Evolutionary conservation across 306 rosid species (phyloP), one percentile per base, ranked within the genome.

Genomic region (Datisca glomerata): DNA sequence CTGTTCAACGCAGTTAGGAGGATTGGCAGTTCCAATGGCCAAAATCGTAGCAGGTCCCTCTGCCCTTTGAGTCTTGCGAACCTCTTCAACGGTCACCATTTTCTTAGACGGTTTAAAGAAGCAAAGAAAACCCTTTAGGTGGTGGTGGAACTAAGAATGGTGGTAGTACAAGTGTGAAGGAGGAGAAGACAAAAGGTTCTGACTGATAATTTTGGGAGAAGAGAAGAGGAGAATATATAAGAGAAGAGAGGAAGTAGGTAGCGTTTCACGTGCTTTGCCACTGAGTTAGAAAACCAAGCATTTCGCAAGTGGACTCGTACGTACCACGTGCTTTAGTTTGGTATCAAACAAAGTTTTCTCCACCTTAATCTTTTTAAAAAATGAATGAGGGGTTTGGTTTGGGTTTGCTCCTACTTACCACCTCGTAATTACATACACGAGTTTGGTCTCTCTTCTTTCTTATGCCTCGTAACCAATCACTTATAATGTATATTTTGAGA

Each of bases 21-120:
- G 68, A 13, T 39, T 51, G 19, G 68, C 64, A 0, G 59, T 67
- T 44, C 73, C 73, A 4, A 65, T 65, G 3, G 66, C 59, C 8
- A 67, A 11, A 5, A 67, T 12, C 6, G 55, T 54, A 41, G 64
- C 64, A 11, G 50, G 55, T n/a, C 68, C 73, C 5, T 43, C 47
- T 0, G 68, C 51, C n/a, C 51, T 16, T 8, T 49, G 67, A 12
- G 15, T 59, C 40, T 38, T 60, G 6, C 61, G 43, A 25, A 67
- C 43, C 58, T 59, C 45, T 3, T 66, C 39, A 1, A 59, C 49
- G 11, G 62, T 18, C 9, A 23, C 51, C 62, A 55, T 39, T 15
- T 43, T 47, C 27, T 28, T 7, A 31, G 24, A 4, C n/a, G 12
- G 24, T 6, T n/a, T 3, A 9, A 20, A 9, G 2, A 12, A 17